A percentile compares a stretch with the other conserved stretches of the same genome.
Conservation (phyloP, 352 stramenopile genomes). For the Detonula confervacea region DNA sequence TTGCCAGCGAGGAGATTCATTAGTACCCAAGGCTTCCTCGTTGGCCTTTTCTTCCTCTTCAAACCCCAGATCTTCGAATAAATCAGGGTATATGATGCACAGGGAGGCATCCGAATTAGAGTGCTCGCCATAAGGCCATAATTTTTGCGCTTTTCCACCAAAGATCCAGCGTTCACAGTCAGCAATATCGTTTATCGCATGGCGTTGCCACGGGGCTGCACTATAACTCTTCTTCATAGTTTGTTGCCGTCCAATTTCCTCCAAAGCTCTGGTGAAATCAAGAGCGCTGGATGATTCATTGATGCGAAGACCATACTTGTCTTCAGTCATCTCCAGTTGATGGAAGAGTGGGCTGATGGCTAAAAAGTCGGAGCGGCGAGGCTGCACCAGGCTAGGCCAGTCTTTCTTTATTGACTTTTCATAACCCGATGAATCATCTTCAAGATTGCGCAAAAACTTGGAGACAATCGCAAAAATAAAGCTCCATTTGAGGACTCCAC, state of each 20-base stretch:
- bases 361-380: slow-evolving; percentile 72
- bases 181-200: slow-evolving; percentile 42
- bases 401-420: slow-evolving; percentile 46
- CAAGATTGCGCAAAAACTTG: slow-evolving; percentile 36
- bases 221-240: slow-evolving; percentile 16
- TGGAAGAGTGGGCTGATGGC: slow-evolving; percentile 34
- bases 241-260: slow-evolving; percentile 43
- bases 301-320: slow-evolving; percentile 58
- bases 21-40: slow-evolving; percentile 24
- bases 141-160: slow-evolving; percentile 46
- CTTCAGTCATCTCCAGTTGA: slow-evolving; percentile 66
- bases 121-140: slow-evolving; percentile 55
- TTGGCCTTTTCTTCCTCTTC: slow-evolving; percentile 38
- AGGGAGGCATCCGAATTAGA: slow-evolving; percentile 2
- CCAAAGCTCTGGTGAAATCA: slow-evolving; percentile 63
- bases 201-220: slow-evolving; percentile 32
- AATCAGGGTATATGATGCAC: slow-evolving; percentile 61
- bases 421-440: slow-evolving; percentile 37
- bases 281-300: slow-evolving; percentile 32
- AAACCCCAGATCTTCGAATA: slow-evolving; percentile 60
- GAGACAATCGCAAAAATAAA: slow-evolving; percentile 73
- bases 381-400: slow-evolving; percentile 37
- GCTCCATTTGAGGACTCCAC: slow-evolving; percentile 79
- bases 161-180: slow-evolving; percentile 60
- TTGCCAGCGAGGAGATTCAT: slow-evolving; percentile 37